Evolutionary conservation across 352 stramenopile genomes (phyloP), one percentile per base, ranked within the genome.

Genomic region (Pythium aristosporum): DNA sequence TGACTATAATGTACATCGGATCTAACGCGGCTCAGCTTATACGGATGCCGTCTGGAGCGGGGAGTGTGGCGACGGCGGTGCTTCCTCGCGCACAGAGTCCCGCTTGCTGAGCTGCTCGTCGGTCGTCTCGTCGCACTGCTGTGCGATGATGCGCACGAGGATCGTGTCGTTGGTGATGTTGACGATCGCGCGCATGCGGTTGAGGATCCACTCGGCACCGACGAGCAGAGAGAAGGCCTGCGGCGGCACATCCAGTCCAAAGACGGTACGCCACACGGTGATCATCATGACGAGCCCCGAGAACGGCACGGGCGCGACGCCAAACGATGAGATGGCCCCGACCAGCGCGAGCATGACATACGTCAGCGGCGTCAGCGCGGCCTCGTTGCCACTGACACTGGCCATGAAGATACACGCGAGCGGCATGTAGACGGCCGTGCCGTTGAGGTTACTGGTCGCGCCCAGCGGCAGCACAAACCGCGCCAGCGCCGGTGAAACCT

Each of bases 131-230:
- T 88, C 78, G 46, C 79, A 86, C 61, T 89, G 79, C 8, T 84
- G 73, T n/a, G 80, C 82, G 50, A 94, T 87, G 63, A 94, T 92
- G 6, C 82, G 81, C 23, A 77, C 78, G 32, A 92, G 73, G 63
- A 91, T 89, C 13, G 81, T 87, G 70, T 92, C 82, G 68, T 89
- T 91, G n/a, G 82, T 90, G 68, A 94, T 85, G 65, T 92, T 94
- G 63, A 89, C 77, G 25, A 91, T 67, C 23, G 82, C 82, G 5
- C 80, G 77, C 64, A 89, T 83, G 25, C 83, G 81, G 65, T 92
- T 80, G 42, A 92, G 54, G 57, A 92, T 76, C 77, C 82, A 91
- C 61, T 92, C 82, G 5, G 64, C 75, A 25, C 80, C 87, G 50
- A 92, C 82, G 15, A 92, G 48, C 57, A 90, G 75, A 11, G 77